Conservation (phyloP, 106 monocot genomes). For the Alisma plantagoaquatica region DNA sequence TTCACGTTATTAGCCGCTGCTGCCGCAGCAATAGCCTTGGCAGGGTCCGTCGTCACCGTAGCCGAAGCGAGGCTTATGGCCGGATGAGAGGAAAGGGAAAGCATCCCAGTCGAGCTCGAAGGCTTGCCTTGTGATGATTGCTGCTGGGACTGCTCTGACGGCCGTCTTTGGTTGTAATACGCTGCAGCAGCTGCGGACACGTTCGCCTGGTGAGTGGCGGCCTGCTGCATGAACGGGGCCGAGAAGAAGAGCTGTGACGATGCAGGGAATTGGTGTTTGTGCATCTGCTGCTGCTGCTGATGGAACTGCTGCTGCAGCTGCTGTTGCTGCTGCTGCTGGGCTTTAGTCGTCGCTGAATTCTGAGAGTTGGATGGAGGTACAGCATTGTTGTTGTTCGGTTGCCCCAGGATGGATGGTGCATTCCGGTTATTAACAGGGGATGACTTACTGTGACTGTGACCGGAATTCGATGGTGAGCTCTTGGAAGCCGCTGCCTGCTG, state of each 20-base stretch:
- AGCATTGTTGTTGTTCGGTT: no score
- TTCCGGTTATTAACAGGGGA: slow-evolving; percentile 13
- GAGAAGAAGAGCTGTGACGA: slow-evolving; percentile 13
- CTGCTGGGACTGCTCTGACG: slow-evolving; percentile 3
- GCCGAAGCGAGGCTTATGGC: background rate
- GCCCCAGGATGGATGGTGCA: slow-evolving; percentile 3
- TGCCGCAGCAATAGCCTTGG: slow-evolving; percentile 6
- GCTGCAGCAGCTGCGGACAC: slow-evolving; percentile 5
- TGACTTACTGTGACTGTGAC: slow-evolving; percentile 27
- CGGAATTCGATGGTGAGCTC: slow-evolving; percentile 21
- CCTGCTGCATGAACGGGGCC: background rate
- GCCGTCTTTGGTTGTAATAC: slow-evolving; percentile 16
- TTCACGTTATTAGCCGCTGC: slow-evolving; percentile 8
- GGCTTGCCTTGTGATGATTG: background rate
- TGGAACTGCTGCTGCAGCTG: no score
- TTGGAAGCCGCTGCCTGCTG: slow-evolving; percentile 35
- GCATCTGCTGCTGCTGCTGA: slow-evolving; percentile 12
- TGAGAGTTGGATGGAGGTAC: background rate
- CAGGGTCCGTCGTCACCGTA: slow-evolving; percentile 7
- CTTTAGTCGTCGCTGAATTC: background rate
- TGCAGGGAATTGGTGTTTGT: background rate
- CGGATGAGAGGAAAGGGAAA: slow-evolving; percentile 2
- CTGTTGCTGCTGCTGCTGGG: slow-evolving; percentile 4
- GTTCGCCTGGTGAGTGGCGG: slow-evolving; percentile 6
- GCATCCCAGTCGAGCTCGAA: slow-evolving; percentile 1